A percentile compares a stretch with the other conserved stretches of the same genome.
These are phyloP conservation scores for Phytophthora palmivora DNA, from an alignment of 352 stramenopile genomes.

Conservation along the genomic window DNA sequence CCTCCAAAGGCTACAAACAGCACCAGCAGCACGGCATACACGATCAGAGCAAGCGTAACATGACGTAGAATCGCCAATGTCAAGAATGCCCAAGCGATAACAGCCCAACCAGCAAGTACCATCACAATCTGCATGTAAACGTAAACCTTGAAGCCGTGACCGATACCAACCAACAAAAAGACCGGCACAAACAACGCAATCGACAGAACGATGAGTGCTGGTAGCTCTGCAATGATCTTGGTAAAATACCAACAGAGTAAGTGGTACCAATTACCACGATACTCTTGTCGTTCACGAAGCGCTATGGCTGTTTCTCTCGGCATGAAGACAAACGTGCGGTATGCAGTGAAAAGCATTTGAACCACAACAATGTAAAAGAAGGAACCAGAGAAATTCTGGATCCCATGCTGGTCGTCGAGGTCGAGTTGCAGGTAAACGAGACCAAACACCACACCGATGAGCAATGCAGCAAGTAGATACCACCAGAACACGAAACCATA, in stretches of 20 bases:
- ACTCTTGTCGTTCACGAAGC: conserved; percentile 50
- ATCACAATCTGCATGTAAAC: conserved; percentile 57
- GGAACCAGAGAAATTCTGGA: conserved; percentile 57
- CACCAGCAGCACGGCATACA: conserved; percentile 41
- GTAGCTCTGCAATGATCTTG: conserved; percentile 51
- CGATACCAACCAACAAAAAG: conserved; percentile 56
- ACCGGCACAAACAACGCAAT: conserved; percentile 48
- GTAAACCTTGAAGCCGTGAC: conserved; percentile 48
- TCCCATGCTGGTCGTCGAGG: conserved; percentile 49
- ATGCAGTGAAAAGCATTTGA: conserved; percentile 53
- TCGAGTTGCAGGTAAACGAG: conserved; percentile 56
- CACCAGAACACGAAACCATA: conserved; percentile 50
- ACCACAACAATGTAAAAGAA: conserved; percentile 65
- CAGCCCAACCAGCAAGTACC: conserved; percentile 43
- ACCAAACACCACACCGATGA: conserved; percentile 55
- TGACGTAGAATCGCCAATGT: conserved; percentile 35
- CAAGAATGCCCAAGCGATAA: conserved; percentile 43
- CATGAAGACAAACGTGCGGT: conserved; percentile 46
- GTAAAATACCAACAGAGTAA: conserved; percentile 55
- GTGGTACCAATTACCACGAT: conserved; percentile 47
- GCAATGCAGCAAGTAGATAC: conserved; percentile 50
- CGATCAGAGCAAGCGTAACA: conserved; percentile 41
- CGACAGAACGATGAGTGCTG: conserved; percentile 46
- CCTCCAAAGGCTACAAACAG: conserved; percentile 55
- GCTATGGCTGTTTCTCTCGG: conserved; percentile 54